phyloP scores from a whole-genome alignment of 768 basidiomycete species.

The Russula foetens region DNA sequence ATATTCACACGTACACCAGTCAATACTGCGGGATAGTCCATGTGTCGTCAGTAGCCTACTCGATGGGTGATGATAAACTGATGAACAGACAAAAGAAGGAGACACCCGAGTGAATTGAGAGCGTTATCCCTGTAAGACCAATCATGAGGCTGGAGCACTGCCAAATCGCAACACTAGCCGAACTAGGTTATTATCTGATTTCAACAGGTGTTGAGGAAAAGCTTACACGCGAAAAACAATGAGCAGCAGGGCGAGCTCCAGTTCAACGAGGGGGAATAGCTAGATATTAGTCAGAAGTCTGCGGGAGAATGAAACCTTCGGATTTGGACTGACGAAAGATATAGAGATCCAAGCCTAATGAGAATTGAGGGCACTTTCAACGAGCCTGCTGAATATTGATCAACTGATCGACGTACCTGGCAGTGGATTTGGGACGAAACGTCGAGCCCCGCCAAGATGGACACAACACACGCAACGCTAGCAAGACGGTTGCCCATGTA shows the following conservation, averaged over 20 bases:
- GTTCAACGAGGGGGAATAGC: constrained; percentile 3
- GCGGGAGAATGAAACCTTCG: background rate
- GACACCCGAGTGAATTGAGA: background rate
- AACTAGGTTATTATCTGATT: background rate
- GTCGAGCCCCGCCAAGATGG: constrained; percentile 1
- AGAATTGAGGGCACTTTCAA: background rate
- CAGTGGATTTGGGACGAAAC: background rate
- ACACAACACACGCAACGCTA: constrained; percentile 7
- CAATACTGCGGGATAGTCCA: background rate
- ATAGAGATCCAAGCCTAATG: constrained; percentile 3
- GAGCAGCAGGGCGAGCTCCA: constrained; percentile 2
- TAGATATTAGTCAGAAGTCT: background rate
- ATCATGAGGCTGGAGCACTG: background rate
- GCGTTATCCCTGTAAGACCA: background rate
- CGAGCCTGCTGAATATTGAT: background rate
- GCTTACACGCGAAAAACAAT: constrained; percentile 10
- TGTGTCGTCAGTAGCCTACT: background rate
- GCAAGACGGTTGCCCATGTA: constrained; percentile 3
- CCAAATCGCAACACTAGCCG: constrained; percentile 4
- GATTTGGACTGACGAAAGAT: background rate
- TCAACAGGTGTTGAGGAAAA: background rate
- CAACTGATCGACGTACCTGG: background rate
- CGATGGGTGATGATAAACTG: background rate
- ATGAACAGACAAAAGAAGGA: background rate
- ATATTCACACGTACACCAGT: background rate